Base-by-base conservation (phyloP, 306 rosid genomes). In the Lotus japonicus region DNA sequence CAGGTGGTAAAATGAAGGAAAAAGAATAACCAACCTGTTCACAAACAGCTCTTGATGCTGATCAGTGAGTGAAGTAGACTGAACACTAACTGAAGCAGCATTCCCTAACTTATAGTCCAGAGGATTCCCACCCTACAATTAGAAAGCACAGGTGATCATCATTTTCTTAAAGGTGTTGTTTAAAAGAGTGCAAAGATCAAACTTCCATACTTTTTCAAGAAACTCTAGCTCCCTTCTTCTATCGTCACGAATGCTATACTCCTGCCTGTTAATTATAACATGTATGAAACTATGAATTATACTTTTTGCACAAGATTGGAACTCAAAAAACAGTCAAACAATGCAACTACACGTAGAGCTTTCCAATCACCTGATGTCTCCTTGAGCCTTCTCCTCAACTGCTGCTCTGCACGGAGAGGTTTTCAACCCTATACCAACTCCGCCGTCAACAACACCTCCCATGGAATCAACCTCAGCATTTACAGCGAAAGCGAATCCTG, bases 381-480 rank as follows among this genome's bases (percentile, higher is more conserved):
- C 88, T 75, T 91, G 99, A 79, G 95, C 97, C 85, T 86, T 95
- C 83, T 91, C 97, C 83, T 91, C 97, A 49, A 95, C 85, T 42
- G 92, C 97, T 74, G 87, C 87, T 81, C 89, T 84, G 83, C 82
- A 84, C 33, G 88, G 99, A 87, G 99, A 95, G 89, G 97, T 78
- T 77, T 95, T 89, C 88, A 90, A 81, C 73, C 97, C 96, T 81
- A 84, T 79, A 70, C 95, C 95, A 82, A 87, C 88, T 88, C 97
- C 97, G 21, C 96, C 88, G 42, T 95, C 99, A 86, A 90, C 84
- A 81, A 95, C 99, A 80, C 99, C 99, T 82, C 97, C 99, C 99
- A 95, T 95, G 88, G 97, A 95, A 95, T 91, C 99, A 82, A 89
- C 97, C 94, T 95, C 97, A 87, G 97, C 97, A 95, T 95, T 95